These are phyloP conservation scores for Mariannaea sp. DNA, from an alignment of 2,329 filamentous ascomycete genomes.

Conservation along the genomic window DNA sequence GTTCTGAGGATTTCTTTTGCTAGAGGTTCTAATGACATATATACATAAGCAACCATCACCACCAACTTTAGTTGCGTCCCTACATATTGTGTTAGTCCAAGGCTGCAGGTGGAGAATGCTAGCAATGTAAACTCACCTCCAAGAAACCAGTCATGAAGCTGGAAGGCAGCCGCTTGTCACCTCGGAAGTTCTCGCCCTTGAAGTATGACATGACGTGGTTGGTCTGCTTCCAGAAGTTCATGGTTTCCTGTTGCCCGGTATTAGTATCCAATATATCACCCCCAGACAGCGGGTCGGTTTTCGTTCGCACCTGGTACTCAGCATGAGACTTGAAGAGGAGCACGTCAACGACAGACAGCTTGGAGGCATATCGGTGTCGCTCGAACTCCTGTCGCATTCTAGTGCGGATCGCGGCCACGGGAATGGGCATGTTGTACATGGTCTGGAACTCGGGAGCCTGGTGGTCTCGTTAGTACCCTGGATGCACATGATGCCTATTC, in stretches of 20 bases:
- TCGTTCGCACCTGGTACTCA: constrained; percentile 80
- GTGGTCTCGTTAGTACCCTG: constrained; percentile 25
- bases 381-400: constrained; percentile 98
- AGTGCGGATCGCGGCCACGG: constrained; percentile 84
- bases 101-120: not conserved
- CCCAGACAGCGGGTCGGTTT: too few species aligned
- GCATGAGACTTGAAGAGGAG: constrained; percentile 88
- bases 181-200: constrained; percentile 77
- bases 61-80: constrained; percentile 60
- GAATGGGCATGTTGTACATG: constrained; percentile 93
- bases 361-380: constrained; percentile 89
- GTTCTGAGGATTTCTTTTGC: constrained; percentile 40
- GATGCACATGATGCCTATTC: not conserved
- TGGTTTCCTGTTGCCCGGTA: constrained; percentile 72
- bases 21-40: constrained; percentile 41
- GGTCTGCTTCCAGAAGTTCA: constrained; percentile 99
- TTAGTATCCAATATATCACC: constrained; percentile 14
- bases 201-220: constrained; percentile 98
- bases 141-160: constrained; percentile 95
- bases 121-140: constrained; percentile 66
- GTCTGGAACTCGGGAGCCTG: constrained; percentile 96
- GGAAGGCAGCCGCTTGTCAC: constrained; percentile 77
- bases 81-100: constrained; percentile 38
- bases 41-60: constrained; percentile 41
- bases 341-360: constrained; percentile 86